These are phyloP conservation scores for Sporothrix mexicana DNA, from an alignment of 2,329 filamentous ascomycete genomes.

Conservation along the genomic window DNA sequence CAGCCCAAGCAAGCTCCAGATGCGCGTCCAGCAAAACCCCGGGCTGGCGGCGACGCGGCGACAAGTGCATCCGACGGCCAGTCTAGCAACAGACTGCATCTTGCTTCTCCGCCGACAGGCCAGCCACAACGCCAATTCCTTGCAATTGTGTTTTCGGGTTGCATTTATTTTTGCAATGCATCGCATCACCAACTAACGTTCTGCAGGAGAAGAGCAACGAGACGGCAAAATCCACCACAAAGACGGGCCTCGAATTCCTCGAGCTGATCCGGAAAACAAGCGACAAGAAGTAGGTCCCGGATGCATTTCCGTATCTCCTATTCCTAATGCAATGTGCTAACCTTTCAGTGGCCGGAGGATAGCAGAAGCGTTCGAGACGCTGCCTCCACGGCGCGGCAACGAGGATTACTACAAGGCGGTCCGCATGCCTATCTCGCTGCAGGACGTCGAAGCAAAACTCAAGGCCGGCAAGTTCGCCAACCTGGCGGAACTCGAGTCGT, in stretches of 20 bases:
- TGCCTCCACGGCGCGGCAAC: constrained; percentile 68
- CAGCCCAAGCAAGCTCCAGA: constrained; percentile 24
- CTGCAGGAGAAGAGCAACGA: constrained; percentile 57
- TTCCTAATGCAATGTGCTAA: not conserved
- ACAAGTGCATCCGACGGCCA: not conserved
- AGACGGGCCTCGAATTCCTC: constrained; percentile 74
- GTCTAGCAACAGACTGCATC: not conserved
- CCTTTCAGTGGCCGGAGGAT: constrained; percentile 70
- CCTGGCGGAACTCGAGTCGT: constrained; percentile 78
- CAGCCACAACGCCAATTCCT: no score
- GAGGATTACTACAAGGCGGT: constrained; percentile 80
- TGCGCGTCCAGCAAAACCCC: not conserved
- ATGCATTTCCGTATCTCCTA: no score
- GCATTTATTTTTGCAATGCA: not conserved
- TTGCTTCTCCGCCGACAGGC: not conserved
- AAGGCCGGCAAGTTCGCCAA: constrained; percentile 69
- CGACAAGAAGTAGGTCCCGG: constrained; percentile 74
- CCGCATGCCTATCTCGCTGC: constrained; percentile 77
- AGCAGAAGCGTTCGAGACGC: constrained; percentile 74
- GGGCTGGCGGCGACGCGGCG: not conserved
- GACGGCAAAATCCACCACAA: constrained; percentile 70
- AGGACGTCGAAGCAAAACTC: constrained; percentile 77
- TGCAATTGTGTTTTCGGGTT: no score
- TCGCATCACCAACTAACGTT: not conserved
- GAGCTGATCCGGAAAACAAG: constrained; percentile 75